Base-by-base conservation (phyloP, 2,329 filamentous ascomycete species). In the Beauveria bassiana region DNA sequence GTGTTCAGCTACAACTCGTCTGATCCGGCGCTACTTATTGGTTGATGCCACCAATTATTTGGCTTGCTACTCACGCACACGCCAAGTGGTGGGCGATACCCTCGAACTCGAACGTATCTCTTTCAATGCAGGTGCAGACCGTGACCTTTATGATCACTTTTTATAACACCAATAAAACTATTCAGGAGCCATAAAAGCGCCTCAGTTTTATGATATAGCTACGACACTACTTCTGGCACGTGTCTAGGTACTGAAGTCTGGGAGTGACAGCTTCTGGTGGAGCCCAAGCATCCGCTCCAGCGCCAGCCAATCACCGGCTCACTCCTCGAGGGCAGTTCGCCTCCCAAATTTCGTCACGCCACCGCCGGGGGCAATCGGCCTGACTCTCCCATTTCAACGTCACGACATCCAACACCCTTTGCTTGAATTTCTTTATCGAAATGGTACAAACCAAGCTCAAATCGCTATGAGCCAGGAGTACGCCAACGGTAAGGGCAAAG, bases 401-500 rank as follows among this genome's bases (percentile, higher is more conserved):
- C 24, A 31, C 49, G n/a, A 53, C 40, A 28, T 26, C 26, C 46
- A 24, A 20, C 28, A 60, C 40, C 22, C 12, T n/a, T 28, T 53
- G 34, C 28, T 40, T 31, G 8, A 49, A 22, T 5, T 16, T 10
- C 5, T 42, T 22, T 22, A 26, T 42, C 43, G 43, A 61, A 61
- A 61, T 55, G 51, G 20, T 61, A 18, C n/a, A 22, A 49, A 22
- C 51, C 59, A 38, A 28, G 64, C 64, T 52, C 62, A 62, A 63
- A 67, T 68, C 70, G 78, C 68, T 64, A 87, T 87, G 84, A 86
- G 81, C 75, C 81, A 86, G 73, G 79, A 85, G 68, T 81, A 85
- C 67, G 79, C 78, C 66, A 77, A 74, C 66, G 75, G 75, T 66
- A 86, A 86, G 74, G 81, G 81, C 67, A 83, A 83, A 73, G 69